A percentile compares a stretch with the other conserved stretches of the same genome.
Conservation (phyloP, 1,284 basidiomycete genomes). For the Ustilago vetiveriae region DNA sequence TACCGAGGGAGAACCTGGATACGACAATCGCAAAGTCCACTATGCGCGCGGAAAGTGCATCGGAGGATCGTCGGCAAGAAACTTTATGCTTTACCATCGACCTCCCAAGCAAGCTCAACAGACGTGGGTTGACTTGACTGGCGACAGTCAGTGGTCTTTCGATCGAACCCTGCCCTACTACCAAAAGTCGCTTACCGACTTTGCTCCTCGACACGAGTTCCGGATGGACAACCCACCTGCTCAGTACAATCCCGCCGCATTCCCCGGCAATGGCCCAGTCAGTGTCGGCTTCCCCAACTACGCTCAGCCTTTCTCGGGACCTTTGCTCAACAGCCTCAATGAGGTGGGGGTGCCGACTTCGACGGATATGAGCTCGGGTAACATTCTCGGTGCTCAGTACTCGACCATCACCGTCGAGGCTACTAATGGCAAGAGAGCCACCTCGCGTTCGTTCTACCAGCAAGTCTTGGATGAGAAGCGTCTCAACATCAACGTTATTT, state of each 20-base stretch:
- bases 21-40: constrained; percentile 36
- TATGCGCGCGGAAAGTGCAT: constrained; percentile 55
- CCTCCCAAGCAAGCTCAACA: constrained; percentile 35
- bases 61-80: constrained; percentile 46
- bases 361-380: constrained; percentile 55
- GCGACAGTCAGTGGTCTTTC: constrained; percentile 48
- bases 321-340: constrained; percentile 36
- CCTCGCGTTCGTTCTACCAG: constrained; percentile 50
- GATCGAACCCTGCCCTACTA: constrained; percentile 38
- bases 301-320: constrained; percentile 50
- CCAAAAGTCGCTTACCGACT: constrained; percentile 42
- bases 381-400: constrained; percentile 64
- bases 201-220: constrained; percentile 31
- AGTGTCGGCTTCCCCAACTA: constrained; percentile 51
- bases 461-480: constrained; percentile 27
- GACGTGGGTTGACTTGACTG: constrained; percentile 48
- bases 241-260: constrained; percentile 43
- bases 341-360: constrained; percentile 47
- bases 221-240: constrained; percentile 41
- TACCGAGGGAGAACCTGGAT: constrained; percentile 45
- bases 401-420: constrained; percentile 42
- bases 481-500: constrained; percentile 59
- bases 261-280: constrained; percentile 36
- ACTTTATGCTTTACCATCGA: constrained; percentile 57
- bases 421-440: constrained; percentile 32